Base-by-base conservation (phyloP, 306 rosid species). In the Mimosa bimucronata region DNA sequence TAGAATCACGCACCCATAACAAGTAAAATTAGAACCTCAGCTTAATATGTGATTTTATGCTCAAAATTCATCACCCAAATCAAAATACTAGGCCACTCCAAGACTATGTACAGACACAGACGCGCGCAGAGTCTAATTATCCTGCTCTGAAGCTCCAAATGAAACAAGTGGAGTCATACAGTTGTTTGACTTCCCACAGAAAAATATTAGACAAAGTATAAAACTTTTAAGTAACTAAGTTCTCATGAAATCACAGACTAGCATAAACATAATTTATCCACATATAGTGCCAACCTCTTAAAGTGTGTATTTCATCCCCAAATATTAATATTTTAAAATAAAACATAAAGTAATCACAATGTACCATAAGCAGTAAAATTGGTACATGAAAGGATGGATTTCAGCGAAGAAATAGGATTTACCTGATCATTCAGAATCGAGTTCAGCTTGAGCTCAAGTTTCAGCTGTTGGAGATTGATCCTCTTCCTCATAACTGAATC, bases 351-450 rank as follows among this genome's bases (percentile, higher is more conserved):
- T 1, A 50, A 30, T 26, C 31, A 69, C 37, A 28, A 19, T 78
- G 57, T 31, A 34, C 23, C 69, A 44, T 67, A 60, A 74, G 48
- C 42, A 21, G 67, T 37, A 40, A 82, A 73, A 46, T 16, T 66
- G 31, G 37, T 34, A 65, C 64, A 16, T 41, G 31, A n/a, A 79
- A 60, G 29, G 23, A 79, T 38, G 74, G 53, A 77, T 70, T 77
- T 19, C 15, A 15, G 48, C 16, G 76, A 79, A 50, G 69, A 69
- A 14, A 40, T 69, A 5, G 67, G 77, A 71, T 84, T 84, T 91
- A 94, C 98, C 81, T 94, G 95, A 81, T 87, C 88, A 80, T 90
- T 90, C 84, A 94, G 83, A 81, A 94, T 78, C n/a, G 90, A 84
- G 77, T 85, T 90, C 81, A 91, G 85, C 87, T 89, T 91, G 45